Evolutionary conservation across 1,139 yeast genomes (phyloP).

Genomic region (Suzukiozyma palmioleophila): DNA sequence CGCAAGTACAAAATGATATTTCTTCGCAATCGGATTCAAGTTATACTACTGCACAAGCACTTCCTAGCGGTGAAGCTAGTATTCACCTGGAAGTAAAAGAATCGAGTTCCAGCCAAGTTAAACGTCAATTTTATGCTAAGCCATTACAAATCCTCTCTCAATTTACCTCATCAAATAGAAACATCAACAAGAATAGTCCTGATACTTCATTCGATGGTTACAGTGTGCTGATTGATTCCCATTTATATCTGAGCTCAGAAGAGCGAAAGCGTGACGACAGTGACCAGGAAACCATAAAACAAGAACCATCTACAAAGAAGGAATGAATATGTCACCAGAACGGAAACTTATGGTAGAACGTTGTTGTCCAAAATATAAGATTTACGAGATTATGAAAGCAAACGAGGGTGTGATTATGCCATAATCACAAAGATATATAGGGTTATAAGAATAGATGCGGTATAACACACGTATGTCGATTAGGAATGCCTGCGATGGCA

Average conservation of each 20-base stretch:
- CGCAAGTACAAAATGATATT: not conserved
- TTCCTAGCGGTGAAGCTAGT: not conserved
- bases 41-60: not conserved
- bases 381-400: no score
- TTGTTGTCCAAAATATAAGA: no score
- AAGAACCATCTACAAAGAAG: not conserved
- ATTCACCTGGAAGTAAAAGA: not conserved
- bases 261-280: not conserved
- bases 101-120: not conserved
- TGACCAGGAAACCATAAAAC: not conserved
- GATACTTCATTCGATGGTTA: slow-evolving; percentile 1
- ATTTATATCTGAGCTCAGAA: not conserved
- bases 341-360: no score
- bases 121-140: not conserved
- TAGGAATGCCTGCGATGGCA: no score
- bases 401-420: no score
- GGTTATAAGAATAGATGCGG: no score
- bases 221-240: slow-evolving; percentile 1
- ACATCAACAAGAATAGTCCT: not conserved
- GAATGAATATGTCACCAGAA: no score
- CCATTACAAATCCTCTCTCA: slow-evolving; percentile 1
- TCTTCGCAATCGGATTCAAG: not conserved
- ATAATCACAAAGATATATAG: no score
- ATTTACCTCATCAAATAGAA: not conserved
- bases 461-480: no score